Percentiles rank a stretch among this genome's conserved stretches.
phyloP scores from a whole-genome alignment of 2,329 filamentous ascomycete genomes.

The Fusarium sp. region DNA sequence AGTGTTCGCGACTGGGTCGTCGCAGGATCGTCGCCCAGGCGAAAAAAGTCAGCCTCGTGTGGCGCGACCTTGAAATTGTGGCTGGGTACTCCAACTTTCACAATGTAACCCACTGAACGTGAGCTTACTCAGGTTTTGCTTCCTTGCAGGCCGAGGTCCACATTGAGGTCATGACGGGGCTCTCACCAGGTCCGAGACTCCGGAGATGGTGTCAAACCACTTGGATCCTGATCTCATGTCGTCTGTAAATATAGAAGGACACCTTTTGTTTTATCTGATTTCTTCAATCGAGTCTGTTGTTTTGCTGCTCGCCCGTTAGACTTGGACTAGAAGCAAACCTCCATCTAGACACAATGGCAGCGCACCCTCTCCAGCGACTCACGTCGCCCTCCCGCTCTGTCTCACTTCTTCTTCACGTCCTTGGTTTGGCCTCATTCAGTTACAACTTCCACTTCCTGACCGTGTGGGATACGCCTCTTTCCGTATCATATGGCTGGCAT shows the following conservation, averaged over 20 bases:
- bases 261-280: neutral
- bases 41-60: constrained; percentile 39
- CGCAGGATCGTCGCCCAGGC: constrained; percentile 22
- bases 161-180: constrained; percentile 39
- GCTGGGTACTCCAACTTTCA: constrained; percentile 4
- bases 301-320: neutral
- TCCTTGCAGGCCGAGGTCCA: constrained; percentile 17
- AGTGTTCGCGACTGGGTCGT: constrained; percentile 11
- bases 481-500: constrained; percentile 69
- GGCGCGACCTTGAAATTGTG: constrained; percentile 35
- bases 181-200: constrained; percentile 32
- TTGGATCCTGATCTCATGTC: constrained; percentile 16
- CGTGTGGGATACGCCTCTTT: constrained; percentile 60
- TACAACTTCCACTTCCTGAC: constrained; percentile 62
- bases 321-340: neutral
- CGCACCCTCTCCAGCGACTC: constrained; percentile 71
- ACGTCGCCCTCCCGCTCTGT: constrained; percentile 68
- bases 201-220: constrained; percentile 7
- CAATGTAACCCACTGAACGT: neutral
- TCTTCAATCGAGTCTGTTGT: neutral
- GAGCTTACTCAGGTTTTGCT: neutral
- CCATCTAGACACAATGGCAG: constrained; percentile 47
- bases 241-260: constrained; percentile 10
- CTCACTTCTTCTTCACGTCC: constrained; percentile 68
- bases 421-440: constrained; percentile 61